phyloP scores from a whole-genome alignment of 345 rosid species.

The Ailanthus altissimus region DNA sequence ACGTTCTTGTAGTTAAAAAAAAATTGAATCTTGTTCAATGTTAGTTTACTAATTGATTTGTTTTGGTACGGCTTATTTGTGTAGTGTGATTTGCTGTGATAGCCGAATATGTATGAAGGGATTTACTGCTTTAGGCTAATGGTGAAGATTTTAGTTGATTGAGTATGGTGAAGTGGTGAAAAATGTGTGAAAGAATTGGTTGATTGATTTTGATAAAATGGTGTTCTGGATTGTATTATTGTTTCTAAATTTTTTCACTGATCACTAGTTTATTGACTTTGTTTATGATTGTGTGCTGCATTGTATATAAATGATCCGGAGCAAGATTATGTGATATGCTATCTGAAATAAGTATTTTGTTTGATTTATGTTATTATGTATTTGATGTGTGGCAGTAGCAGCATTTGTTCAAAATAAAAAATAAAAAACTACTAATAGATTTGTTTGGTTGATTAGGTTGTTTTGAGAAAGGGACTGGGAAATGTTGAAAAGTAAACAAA shows the following conservation, averaged over 20 bases:
- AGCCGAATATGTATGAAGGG: not conserved
- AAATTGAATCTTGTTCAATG: constrained; percentile 4
- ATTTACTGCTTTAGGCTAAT: not conserved
- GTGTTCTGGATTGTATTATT: not conserved
- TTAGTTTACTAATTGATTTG: constrained; percentile 5
- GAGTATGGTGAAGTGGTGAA: not conserved
- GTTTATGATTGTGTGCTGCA: not conserved
- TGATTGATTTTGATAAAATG: constrained; percentile 8
- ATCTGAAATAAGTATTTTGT: not conserved
- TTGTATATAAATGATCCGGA: constrained; percentile 2
- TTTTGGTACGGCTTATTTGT: not conserved
- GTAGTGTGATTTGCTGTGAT: not conserved
- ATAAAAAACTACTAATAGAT: not conserved
- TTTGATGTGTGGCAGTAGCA: not conserved
- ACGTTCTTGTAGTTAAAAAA: not conserved
- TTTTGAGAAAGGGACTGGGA: constrained; percentile 22
- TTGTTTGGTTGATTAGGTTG: constrained; percentile 16
- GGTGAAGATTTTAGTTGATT: constrained; percentile 14
- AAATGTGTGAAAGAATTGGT: not conserved
- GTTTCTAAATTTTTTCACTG: not conserved
- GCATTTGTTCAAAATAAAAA: not conserved
- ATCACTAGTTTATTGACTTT: not conserved
- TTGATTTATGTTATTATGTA: not conserved
- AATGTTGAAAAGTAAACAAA: constrained; percentile 53
- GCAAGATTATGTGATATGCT: not conserved